Evolutionary conservation across 1,284 basidiomycete genomes (phyloP).

Genomic region (Boletellus sp.): DNA sequence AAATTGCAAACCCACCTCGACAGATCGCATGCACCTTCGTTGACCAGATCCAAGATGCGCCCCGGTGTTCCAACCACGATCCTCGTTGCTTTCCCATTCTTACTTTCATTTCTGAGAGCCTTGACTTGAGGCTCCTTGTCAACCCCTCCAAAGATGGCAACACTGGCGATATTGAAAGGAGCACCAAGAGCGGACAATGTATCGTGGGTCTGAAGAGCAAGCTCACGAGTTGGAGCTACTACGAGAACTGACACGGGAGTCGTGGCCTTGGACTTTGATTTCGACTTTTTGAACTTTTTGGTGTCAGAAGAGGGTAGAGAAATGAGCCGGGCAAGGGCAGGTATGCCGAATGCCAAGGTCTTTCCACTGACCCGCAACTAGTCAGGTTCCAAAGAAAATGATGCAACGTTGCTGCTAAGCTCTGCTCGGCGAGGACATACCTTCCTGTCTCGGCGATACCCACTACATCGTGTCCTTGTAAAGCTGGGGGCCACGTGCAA

Average conservation of each 20-base stretch:
- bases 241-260: constrained; percentile 73
- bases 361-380: constrained; percentile 65
- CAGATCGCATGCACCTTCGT: constrained; percentile 82
- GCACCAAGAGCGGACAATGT: constrained; percentile 78
- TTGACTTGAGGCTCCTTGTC: constrained; percentile 81
- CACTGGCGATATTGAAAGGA: constrained; percentile 49
- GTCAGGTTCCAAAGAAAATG: constrained; percentile 2
- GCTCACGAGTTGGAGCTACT: constrained; percentile 90
- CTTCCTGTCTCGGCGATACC: constrained; percentile 98
- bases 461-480: constrained; percentile 84
- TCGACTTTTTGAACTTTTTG: constrained; percentile 33
- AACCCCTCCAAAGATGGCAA: constrained; percentile 91
- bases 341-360: constrained; percentile 94
- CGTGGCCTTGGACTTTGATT: constrained; percentile 22
- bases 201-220: constrained; percentile 93
- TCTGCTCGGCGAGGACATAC: constrained; percentile 32
- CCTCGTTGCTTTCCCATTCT: constrained; percentile 48
- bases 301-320: constrained; percentile 25
- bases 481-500: constrained; percentile 89
- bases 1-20: constrained; percentile 49
- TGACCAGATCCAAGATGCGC: constrained; percentile 85
- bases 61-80: constrained; percentile 87
- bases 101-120: constrained; percentile 49
- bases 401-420: background rate
- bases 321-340: constrained; percentile 73